Evolutionary conservation across 2,329 filamentous ascomycete genomes (phyloP).

Genomic region (Rachicladosporium sp.): DNA sequence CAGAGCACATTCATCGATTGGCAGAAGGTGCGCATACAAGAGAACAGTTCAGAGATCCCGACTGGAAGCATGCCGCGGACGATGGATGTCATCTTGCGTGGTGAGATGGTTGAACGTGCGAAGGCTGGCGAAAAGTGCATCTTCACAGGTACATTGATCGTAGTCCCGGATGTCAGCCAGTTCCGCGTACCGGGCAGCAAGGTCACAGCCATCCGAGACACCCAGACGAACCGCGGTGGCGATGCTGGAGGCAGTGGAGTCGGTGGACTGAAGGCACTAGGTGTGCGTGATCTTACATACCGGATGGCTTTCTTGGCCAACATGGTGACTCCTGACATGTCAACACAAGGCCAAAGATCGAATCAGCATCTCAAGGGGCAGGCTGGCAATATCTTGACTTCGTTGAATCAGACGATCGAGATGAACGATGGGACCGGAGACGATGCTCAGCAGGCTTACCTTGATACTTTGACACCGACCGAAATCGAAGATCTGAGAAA

Average conservation of each 20-base stretch:
- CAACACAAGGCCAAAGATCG: conserved; percentile 58
- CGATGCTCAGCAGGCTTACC: conserved; percentile 73
- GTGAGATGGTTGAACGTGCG: conserved; percentile 92
- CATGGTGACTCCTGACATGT: conserved; percentile 85
- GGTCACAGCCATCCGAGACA: conserved; percentile 74
- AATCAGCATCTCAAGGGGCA: conserved; percentile 59
- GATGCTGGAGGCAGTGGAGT: conserved; percentile 79
- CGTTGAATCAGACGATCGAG: conserved; percentile 61
- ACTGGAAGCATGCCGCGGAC: conserved; percentile 98
- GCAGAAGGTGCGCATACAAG: conserved; percentile 97
- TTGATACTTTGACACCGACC: conserved; percentile 69
- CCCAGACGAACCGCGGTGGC: conserved; percentile 53
- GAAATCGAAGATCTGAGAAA: conserved; percentile 85
- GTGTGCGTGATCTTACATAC: conserved; percentile 91
- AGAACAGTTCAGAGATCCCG: conserved; percentile 96
- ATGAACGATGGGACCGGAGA: conserved; percentile 63
- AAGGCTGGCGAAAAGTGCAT: conserved; percentile 98
- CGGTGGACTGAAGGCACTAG: conserved; percentile 77
- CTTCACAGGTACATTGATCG: conserved; percentile 90
- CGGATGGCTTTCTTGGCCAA: conserved; percentile 91
- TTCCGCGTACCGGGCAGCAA: conserved; percentile 77
- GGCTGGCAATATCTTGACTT: conserved; percentile 71
- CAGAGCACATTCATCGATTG: conserved; percentile 98
- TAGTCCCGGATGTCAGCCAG: conserved; percentile 93
- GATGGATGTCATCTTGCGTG: conserved; percentile 90